Percentiles rank a stretch among this genome's conserved stretches.
Conservation (phyloP, 148 eudicot genomes). For the Rhododendron molle region DNA sequence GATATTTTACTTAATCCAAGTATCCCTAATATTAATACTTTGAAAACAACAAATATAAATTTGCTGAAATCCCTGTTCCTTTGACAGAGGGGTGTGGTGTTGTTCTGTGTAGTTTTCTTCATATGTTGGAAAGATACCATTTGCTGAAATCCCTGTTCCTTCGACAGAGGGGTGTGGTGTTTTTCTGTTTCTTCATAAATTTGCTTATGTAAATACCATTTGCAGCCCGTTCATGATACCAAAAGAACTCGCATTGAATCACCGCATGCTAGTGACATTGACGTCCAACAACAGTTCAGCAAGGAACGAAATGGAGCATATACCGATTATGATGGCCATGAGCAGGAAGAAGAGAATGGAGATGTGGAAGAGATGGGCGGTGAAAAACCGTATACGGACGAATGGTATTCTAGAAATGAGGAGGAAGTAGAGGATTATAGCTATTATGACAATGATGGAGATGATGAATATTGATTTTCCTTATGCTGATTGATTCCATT, state of each 20-base stretch:
- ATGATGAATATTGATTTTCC: background rate
- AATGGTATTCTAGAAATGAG: background rate
- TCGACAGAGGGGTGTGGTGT: too few species aligned
- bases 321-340: background rate
- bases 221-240: conserved; percentile 9
- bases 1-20: background rate
- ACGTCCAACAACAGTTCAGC: background rate
- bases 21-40: background rate
- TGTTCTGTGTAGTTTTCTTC: background rate
- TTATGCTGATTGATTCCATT: background rate
- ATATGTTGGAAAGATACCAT: background rate
- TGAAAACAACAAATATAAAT: background rate
- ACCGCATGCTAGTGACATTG: background rate
- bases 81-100: background rate
- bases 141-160: too few species aligned
- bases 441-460: conserved; percentile 6
- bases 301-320: background rate
- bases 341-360: background rate
- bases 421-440: background rate
- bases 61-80: background rate
- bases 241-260: background rate
- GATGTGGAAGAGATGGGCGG: background rate
- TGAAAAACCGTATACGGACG: background rate
- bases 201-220: background rate
- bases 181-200: too few species aligned